phyloP scores from a whole-genome alignment of 2,329 filamentous ascomycete species.

The Fusarium sp. region DNA sequence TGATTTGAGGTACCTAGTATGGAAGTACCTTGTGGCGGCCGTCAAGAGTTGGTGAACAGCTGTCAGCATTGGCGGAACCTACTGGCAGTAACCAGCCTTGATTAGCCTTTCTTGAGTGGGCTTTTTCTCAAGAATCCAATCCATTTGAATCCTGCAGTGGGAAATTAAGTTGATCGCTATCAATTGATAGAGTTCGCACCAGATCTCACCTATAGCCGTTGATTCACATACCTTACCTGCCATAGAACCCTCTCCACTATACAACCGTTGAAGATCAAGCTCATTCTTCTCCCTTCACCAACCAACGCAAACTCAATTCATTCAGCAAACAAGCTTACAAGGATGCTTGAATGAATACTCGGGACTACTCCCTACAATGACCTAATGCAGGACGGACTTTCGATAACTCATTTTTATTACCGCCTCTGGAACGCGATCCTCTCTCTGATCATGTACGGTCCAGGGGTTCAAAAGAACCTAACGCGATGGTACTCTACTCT shows the following conservation, averaged over 20 bases:
- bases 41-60: constrained; percentile 39
- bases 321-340: constrained; percentile 1
- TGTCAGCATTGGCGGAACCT: constrained; percentile 40
- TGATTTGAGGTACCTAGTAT: constrained; percentile 9
- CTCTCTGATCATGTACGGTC: not conserved
- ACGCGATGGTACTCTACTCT: not conserved
- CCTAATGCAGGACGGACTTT: not conserved
- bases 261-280: constrained; percentile 15
- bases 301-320: constrained; percentile 25
- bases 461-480: constrained; percentile 19
- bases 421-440: constrained; percentile 21
- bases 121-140: not conserved
- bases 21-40: constrained; percentile 18
- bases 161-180: constrained; percentile 18
- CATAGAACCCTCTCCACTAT: not conserved
- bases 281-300: not conserved
- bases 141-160: not conserved
- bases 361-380: not conserved
- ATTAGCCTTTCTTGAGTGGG: not conserved
- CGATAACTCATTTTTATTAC: not conserved
- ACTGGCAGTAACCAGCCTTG: not conserved
- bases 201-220: not conserved
- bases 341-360: constrained; percentile 4
- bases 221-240: not conserved
- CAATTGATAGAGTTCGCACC: not conserved